phyloP scores from a whole-genome alignment of 2,329 filamentous ascomycete genomes.

The Beauveria varroae region DNA sequence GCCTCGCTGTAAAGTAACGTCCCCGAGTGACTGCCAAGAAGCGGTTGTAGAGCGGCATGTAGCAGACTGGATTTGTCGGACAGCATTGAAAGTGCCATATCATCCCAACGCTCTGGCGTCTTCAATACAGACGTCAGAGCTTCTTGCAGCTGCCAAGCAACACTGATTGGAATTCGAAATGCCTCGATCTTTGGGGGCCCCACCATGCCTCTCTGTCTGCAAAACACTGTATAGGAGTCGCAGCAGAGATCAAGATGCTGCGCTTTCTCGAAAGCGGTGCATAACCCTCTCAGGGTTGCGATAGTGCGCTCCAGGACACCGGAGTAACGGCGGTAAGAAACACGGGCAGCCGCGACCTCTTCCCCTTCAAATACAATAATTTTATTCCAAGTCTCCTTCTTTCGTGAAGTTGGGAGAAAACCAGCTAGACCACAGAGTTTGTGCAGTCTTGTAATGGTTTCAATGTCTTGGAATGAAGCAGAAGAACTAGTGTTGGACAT shows the following conservation, averaged over 20 bases:
- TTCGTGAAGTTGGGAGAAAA: not conserved
- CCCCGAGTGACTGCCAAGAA: not conserved
- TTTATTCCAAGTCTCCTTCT: not conserved
- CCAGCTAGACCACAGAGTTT: not conserved
- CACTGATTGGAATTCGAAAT: not conserved
- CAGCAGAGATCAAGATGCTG: not conserved
- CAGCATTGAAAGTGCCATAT: accelerated
- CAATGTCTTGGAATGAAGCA: not conserved
- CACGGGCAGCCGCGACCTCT: not conserved
- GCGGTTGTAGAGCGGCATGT: not conserved
- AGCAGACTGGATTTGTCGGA: not conserved
- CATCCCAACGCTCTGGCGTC: accelerated
- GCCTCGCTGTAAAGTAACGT: not conserved
- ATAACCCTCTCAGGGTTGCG: not conserved
- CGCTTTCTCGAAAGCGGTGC: not conserved
- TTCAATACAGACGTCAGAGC: not conserved
- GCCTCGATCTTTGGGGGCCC: not conserved
- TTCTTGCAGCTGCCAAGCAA: not conserved
- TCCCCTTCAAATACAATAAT: not conserved
- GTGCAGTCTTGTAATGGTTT: not conserved
- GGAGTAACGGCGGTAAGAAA: not conserved
- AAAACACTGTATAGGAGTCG: not conserved
- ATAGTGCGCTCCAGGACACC: not conserved
- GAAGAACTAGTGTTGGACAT: not conserved
- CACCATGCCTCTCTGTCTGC: not conserved